Evolutionary conservation across 2,329 filamentous ascomycete species (phyloP).

Genomic region (Cadophora malorum): DNA sequence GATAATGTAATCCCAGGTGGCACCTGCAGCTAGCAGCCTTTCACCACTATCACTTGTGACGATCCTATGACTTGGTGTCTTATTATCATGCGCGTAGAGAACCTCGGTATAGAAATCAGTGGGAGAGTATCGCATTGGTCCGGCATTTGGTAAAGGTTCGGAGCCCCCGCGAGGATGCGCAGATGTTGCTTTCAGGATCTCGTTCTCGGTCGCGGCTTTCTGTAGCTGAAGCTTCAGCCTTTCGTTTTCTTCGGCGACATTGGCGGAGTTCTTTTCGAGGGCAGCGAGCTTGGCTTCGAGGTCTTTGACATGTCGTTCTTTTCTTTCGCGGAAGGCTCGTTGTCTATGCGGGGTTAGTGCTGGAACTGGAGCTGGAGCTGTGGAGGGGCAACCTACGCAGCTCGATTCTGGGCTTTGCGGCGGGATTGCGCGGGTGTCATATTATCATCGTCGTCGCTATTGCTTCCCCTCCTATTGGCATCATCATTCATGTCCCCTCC

Average conservation of each 20-base stretch:
- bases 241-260: constrained; percentile 83
- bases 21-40: constrained; percentile 73
- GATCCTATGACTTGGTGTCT: constrained; percentile 72
- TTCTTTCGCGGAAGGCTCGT: constrained; percentile 93
- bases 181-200: constrained; percentile 85
- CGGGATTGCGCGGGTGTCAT: constrained; percentile 62
- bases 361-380: neutral
- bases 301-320: constrained; percentile 92
- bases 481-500: constrained; percentile 39
- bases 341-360: constrained; percentile 62
- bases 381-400: constrained; percentile 62
- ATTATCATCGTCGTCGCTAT: constrained; percentile 56
- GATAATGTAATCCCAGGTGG: constrained; percentile 91
- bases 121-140: constrained; percentile 74
- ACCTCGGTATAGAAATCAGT: constrained; percentile 74
- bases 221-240: constrained; percentile 84
- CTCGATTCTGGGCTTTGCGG: constrained; percentile 74
- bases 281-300: constrained; percentile 83
- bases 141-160: constrained; percentile 54
- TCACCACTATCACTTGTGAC: constrained; percentile 70
- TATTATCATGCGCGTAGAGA: constrained; percentile 65
- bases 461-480: constrained; percentile 46
- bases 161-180: constrained; percentile 49
- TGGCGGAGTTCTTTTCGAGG: constrained; percentile 76
- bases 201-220: constrained; percentile 86